Percentiles rank a stretch among this genome's conserved stretches.
phyloP scores from a whole-genome alignment of 225 moss, liverwort and hornwort genomes.

The Bryoerythrophyllum caledonicum region DNA sequence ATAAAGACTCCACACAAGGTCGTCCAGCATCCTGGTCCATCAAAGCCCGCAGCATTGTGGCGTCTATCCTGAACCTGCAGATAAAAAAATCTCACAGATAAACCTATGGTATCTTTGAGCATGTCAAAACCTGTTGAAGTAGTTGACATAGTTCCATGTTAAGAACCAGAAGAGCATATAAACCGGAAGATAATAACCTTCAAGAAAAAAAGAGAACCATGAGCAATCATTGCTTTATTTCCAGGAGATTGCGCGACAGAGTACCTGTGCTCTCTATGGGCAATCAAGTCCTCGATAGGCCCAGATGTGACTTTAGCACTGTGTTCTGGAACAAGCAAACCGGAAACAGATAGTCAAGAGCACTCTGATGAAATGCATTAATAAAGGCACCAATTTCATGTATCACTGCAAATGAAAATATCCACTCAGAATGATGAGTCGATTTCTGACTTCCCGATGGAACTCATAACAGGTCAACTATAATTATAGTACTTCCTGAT shows the following conservation, averaged over 20 bases:
- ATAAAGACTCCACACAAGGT: conserved; percentile 47
- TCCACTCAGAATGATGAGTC: conserved; percentile 2
- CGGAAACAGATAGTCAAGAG: conserved; percentile 25
- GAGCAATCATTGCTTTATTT: conserved; percentile 5
- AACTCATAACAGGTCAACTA: conserved; percentile 2
- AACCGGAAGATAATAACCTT: conserved; percentile 16
- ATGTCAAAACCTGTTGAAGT: conserved; percentile 17
- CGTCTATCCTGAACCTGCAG: conserved; percentile 92
- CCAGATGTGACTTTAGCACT: conserved; percentile 80
- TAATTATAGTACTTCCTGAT: background rate
- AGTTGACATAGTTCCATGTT: conserved; percentile 6
- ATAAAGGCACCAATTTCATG: conserved; percentile 14
- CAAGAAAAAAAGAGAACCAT: conserved; percentile 9
- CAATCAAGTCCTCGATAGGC: conserved; percentile 95
- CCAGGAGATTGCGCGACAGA: conserved; percentile 1
- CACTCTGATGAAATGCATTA: background rate
- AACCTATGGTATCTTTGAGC: conserved; percentile 11
- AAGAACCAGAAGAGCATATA: conserved; percentile 11
- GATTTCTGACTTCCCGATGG: background rate
- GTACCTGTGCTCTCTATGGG: conserved; percentile 97
- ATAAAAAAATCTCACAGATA: background rate
- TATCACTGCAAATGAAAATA: conserved; percentile 5
- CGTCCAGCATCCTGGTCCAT: conserved; percentile 70
- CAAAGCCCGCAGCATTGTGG: conserved; percentile 59
- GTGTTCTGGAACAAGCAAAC: conserved; percentile 45